Evolutionary conservation across 176 grass and related monocot species (phyloP).

Genomic region (Cymbopogon citratus): DNA sequence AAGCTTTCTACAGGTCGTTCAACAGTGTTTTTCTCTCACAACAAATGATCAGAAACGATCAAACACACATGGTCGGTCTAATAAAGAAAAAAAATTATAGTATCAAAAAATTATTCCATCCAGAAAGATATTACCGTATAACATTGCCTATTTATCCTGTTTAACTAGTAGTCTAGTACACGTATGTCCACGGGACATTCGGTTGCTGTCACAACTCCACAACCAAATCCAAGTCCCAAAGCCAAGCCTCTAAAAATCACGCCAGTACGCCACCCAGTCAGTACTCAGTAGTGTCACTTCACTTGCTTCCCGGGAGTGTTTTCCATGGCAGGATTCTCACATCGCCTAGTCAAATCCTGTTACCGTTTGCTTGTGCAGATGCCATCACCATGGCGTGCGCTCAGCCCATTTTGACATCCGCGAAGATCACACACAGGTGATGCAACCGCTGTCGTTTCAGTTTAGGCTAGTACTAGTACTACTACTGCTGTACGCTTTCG

Average conservation of each 20-base stretch:
- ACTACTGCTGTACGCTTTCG: neutral
- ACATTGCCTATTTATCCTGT: too few species aligned
- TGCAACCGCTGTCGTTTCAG: neutral
- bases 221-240: constrained; percentile 43
- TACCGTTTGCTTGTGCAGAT: constrained; percentile 11
- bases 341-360: constrained; percentile 37
- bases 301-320: constrained; percentile 37
- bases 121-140: too few species aligned
- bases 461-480: neutral
- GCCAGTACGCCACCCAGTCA: neutral
- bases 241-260: constrained; percentile 13
- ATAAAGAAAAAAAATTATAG: too few species aligned
- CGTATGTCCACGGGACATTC: neutral
- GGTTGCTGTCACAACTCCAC: constrained; percentile 1
- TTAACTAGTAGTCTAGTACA: too few species aligned
- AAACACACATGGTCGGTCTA: too few species aligned
- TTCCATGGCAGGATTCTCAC: constrained; percentile 17
- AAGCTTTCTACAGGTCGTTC: too few species aligned
- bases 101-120: too few species aligned
- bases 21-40: neutral
- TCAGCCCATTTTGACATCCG: constrained; percentile 13
- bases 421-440: neutral
- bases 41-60: too few species aligned
- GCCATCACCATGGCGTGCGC: constrained; percentile 18
- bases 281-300: constrained; percentile 3